phyloP scores from a whole-genome alignment of 345 rosid species.

The Populus alba region DNA sequence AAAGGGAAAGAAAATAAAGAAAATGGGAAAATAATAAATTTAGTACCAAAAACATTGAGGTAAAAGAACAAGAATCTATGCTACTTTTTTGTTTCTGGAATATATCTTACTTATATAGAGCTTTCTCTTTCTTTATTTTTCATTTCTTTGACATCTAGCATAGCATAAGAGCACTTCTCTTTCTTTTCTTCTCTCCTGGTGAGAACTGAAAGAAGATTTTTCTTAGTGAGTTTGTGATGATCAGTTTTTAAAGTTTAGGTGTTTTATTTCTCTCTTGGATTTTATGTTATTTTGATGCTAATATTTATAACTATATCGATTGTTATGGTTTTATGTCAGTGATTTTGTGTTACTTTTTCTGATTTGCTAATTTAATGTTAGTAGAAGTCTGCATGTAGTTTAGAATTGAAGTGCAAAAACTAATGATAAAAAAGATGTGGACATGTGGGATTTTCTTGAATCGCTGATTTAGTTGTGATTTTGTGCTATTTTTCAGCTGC shows the following conservation, averaged over 20 bases:
- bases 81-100: neutral
- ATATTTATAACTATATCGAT: neutral
- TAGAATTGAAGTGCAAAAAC: neutral
- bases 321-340: neutral
- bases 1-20: neutral
- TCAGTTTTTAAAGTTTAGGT: neutral
- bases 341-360: neutral
- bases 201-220: neutral
- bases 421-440: neutral
- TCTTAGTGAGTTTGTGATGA: constrained; percentile 8
- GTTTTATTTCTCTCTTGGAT: neutral
- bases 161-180: neutral
- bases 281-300: neutral
- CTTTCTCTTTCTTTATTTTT: constrained; percentile 12
- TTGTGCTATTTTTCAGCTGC: neutral
- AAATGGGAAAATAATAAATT: neutral
- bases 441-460: neutral
- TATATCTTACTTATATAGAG: neutral
- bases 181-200: neutral
- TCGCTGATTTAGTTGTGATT: neutral
- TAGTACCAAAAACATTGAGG: neutral
- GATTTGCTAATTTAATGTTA: neutral
- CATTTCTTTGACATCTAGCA: constrained; percentile 11
- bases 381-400: neutral
- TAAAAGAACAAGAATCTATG: neutral